A percentile compares a stretch with the other conserved stretches of the same genome.
Conservation (phyloP, 345 rosid genomes). For the Brassica rapa region DNA sequence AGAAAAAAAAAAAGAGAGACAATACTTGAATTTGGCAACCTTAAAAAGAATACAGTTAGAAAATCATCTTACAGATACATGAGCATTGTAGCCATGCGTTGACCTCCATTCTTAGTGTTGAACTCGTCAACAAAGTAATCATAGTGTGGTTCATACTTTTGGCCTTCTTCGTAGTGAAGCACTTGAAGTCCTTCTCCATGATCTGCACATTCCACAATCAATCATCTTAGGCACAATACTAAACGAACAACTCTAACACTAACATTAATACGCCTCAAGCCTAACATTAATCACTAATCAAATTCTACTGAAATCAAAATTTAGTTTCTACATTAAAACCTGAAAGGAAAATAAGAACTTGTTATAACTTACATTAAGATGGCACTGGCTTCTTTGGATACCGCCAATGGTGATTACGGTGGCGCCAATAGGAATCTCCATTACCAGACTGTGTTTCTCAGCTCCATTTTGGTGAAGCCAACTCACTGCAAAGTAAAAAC, state of each 20-base stretch:
- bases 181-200: slow-evolving; percentile 93
- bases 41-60: neutral
- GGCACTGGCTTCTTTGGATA: too few relatives aligned
- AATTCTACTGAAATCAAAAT: too few relatives aligned
- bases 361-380: too few relatives aligned
- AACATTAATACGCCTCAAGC: too few relatives aligned
- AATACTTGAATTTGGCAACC: neutral
- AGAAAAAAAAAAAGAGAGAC: slow-evolving; percentile 2
- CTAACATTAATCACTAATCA: too few relatives aligned
- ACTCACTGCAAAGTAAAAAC: too few relatives aligned
- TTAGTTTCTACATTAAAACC: too few relatives aligned
- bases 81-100: slow-evolving; percentile 86
- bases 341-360: too few relatives aligned
- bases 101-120: slow-evolving; percentile 87
- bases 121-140: slow-evolving; percentile 93
- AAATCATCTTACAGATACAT: slow-evolving; percentile 69
- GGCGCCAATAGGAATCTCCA: too few relatives aligned
- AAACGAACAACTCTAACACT: neutral
- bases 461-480: too few relatives aligned
- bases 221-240: neutral
- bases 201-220: slow-evolving; percentile 50
- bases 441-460: too few relatives aligned
- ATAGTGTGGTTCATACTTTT: slow-evolving; percentile 81
- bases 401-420: too few relatives aligned
- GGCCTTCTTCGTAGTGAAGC: slow-evolving; percentile 86